Base-by-base conservation (phyloP, 176 grass and related monocot genomes). In the Juncus effusus region DNA sequence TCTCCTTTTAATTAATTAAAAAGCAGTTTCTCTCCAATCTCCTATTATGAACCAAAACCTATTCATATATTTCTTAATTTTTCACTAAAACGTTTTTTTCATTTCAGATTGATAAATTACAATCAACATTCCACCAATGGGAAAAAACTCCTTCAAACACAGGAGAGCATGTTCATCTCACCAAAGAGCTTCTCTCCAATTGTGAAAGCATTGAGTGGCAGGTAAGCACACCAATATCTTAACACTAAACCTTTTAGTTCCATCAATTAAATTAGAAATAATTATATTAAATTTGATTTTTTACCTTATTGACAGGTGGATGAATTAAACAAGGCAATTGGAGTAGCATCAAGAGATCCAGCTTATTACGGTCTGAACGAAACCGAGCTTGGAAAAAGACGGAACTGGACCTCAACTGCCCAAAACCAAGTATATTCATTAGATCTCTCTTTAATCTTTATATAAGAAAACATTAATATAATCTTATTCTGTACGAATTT, bases 131-230 rank as follows among this genome's bases (percentile, higher is more conserved):
- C 51, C 64, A 80, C 61, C 85, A 89, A 82, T 82, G 85, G 93
- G 79, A 97, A 61, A 73, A 89, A 67, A 80, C 78, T 11, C 94
- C 85, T 78, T 74, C 64, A 73, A 82, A 92, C 64, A 91, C 88
- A 15, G 77, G 88, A 78, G 88, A 97, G 61, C 75, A 80, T 80
- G 82, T 92, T 47, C 85, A 97, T 82, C 63, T 92, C 41, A 84
- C 88, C 36, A 97, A 81, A 76, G 88, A 92, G 60, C 76, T 97
- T 13, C 60, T 97, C 42, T 58, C 88, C 52, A 92, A 74, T 60
- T 92, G 88, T 3, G 88, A 97, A 82, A 97, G 85, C 60, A 74
- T 92, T 47, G 80, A 86, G 52, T 97, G 88, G 85, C 93, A 97
- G 86, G 93, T 97, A 74, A 42, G 54, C 37, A 4, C n/a, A 77